These are phyloP conservation scores for Trichosporon coremiiforme DNA, from an alignment of 1,284 basidiomycete species.

Conservation along the genomic window DNA sequence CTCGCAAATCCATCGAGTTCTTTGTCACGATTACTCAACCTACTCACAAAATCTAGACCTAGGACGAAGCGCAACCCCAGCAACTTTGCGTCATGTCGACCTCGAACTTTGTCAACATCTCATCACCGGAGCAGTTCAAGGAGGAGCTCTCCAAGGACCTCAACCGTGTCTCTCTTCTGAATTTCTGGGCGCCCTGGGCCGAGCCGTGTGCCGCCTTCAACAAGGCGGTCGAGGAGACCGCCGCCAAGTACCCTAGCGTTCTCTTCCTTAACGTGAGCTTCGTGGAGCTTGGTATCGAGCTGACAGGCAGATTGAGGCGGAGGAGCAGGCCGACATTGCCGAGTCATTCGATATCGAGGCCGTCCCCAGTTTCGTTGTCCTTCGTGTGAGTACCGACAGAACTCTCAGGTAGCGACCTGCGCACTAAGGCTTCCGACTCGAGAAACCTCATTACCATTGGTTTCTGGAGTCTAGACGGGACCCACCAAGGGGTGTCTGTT, in stretches of 20 bases:
- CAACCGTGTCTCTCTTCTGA: constrained; percentile 75
- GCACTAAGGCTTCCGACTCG: background rate
- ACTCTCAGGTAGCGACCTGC: background rate
- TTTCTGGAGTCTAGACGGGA: background rate
- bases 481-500: no score
- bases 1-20: constrained; percentile 17
- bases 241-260: constrained; percentile 68
- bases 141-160: constrained; percentile 73
- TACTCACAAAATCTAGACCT: background rate
- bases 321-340: constrained; percentile 80
- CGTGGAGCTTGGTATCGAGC: background rate
- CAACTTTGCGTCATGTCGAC: constrained; percentile 25
- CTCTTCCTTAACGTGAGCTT: constrained; percentile 72
- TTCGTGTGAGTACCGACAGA: constrained; percentile 65
- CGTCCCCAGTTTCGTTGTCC: constrained; percentile 82
- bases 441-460: background rate
- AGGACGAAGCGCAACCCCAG: background rate
- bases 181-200: constrained; percentile 93
- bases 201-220: constrained; percentile 87
- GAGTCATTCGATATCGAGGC: constrained; percentile 92
- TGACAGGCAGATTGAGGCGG: constrained; percentile 78
- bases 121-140: constrained; percentile 73
- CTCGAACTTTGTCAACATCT: constrained; percentile 59
- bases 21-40: background rate
- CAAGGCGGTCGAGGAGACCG: constrained; percentile 68